Evolutionary conservation across 495 filamentous ascomycete genomes (phyloP).

Genomic region (Neurospora sp.): DNA sequence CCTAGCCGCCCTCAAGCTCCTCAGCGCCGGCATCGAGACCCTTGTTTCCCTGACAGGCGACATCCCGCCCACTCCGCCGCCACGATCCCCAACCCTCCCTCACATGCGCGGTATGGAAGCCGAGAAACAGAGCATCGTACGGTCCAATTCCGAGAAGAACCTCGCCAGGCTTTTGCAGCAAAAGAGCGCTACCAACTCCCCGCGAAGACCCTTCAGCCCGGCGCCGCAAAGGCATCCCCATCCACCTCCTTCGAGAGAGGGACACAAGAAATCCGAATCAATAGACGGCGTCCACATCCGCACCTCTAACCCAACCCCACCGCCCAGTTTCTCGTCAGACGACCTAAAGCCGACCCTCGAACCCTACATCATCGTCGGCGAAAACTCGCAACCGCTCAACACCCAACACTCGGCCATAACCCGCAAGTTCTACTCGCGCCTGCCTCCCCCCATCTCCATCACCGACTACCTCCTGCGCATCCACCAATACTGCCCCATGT

Average conservation of each 20-base stretch:
- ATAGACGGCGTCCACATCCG: constrained; percentile 39
- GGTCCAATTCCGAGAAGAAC: constrained; percentile 41
- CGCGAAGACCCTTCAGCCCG: constrained; percentile 1
- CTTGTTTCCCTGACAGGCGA: constrained; percentile 64
- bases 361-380: constrained; percentile 47
- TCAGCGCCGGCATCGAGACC: constrained; percentile 61
- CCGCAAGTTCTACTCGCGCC: constrained; percentile 85
- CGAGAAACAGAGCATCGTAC: constrained; percentile 47
- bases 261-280: not conserved
- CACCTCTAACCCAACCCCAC: constrained; percentile 14
- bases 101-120: constrained; percentile 47
- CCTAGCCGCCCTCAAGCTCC: constrained; percentile 65
- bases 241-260: constrained; percentile 1
- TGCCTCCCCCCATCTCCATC: constrained; percentile 67
- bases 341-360: constrained; percentile 17
- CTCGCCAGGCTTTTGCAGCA: constrained; percentile 27
- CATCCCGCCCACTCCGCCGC: constrained; percentile 62
- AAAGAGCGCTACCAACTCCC: constrained; percentile 11
- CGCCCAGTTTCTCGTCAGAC: constrained; percentile 4
- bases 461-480: constrained; percentile 80
- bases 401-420: constrained; percentile 72
- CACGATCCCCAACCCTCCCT: constrained; percentile 48
- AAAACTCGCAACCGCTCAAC: constrained; percentile 50
- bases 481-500: constrained; percentile 87
- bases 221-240: constrained; percentile 2